Evolutionary conservation across 1,284 basidiomycete genomes (phyloP), one percentile per base, ranked within the genome.

Genomic region (Ustilago vetiveriae): DNA sequence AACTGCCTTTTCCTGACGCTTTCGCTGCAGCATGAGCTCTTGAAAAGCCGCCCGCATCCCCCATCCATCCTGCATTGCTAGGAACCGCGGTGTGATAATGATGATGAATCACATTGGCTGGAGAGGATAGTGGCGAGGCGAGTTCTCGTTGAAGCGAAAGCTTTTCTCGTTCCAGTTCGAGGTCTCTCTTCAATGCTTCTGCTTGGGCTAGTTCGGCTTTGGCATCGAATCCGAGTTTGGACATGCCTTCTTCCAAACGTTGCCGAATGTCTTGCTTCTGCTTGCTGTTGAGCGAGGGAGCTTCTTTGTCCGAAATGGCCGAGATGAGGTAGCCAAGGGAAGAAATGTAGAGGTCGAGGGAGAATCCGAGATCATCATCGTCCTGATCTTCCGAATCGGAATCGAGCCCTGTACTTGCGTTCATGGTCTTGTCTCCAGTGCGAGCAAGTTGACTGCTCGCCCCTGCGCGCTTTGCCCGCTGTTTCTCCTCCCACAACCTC

Each of bases 281-380:
- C 48, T 67, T 72, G 35, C 27, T 37, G 43, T 36, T 50, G 13
- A 75, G 42, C 2, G 43, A 55, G 11, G 49, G 30, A 10, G 66
- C 64, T 17, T 72, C 73, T 6, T 57, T 63, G 27, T 69, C 62
- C n/a, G 60, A 63, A 11, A 75, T 50, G 4, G 73, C 73, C 0
- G 70, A 63, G 42, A 75, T 66, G 16, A 75, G 63, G 42, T 75
- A 75, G 16, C 65, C 58, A 14, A 75, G 37, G 4, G 70, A 70
- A 2, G 70, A 72, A 24, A 75, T 65, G 56, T 75, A 75, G 3
- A 75, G 62, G 26, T 72, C 70, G 11, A 72, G 49, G 11, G 73
- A 75, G 27, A 72, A 75, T 17, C 64, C 60, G 13, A 65, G 41
- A 42, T 68, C 64, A 22, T 64, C 69, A 2, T 74, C 59, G 8